Evolutionary conservation across 805 yeast species (phyloP).

Genomic region (Ogataea sp.): DNA sequence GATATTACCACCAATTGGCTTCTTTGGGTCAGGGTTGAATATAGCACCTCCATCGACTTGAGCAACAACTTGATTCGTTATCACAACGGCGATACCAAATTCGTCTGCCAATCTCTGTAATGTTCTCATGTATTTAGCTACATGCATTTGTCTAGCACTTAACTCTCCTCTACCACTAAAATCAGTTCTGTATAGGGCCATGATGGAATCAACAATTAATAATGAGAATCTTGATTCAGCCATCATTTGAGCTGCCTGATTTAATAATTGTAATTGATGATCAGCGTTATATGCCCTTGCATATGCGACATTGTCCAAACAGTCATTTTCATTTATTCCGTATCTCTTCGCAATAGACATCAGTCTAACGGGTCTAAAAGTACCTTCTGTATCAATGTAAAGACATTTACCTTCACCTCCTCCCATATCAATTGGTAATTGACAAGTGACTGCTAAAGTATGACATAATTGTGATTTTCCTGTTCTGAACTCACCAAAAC

Average conservation of each 20-base stretch:
- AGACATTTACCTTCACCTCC: conserved; percentile 98
- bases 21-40: conserved; percentile 94
- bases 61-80: conserved; percentile 94
- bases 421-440: conserved; percentile 91
- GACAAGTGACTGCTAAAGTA: conserved; percentile 94
- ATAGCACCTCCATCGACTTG: conserved; percentile 88
- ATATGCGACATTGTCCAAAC: conserved; percentile 94
- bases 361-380: conserved; percentile 87
- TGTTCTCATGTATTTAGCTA: conserved; percentile 86
- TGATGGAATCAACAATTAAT: conserved; percentile 91
- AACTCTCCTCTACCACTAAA: conserved; percentile 93
- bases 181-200: conserved; percentile 95
- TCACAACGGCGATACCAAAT: conserved; percentile 94
- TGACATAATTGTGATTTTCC: conserved; percentile 97
- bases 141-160: conserved; percentile 89
- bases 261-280: conserved; percentile 80
- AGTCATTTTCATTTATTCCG: conserved; percentile 87
- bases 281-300: conserved; percentile 97
- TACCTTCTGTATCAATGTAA: conserved; percentile 95
- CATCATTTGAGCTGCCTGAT: conserved; percentile 94
- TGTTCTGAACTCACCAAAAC: conserved; percentile 95
- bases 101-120: conserved; percentile 93
- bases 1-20: conserved; percentile 97
- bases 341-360: conserved; percentile 86
- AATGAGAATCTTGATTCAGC: conserved; percentile 85